A percentile compares a stretch with the other conserved stretches of the same genome.
These are phyloP conservation scores for Salix suchowensis DNA, from an alignment of 345 rosid genomes.

Conservation along the genomic window DNA sequence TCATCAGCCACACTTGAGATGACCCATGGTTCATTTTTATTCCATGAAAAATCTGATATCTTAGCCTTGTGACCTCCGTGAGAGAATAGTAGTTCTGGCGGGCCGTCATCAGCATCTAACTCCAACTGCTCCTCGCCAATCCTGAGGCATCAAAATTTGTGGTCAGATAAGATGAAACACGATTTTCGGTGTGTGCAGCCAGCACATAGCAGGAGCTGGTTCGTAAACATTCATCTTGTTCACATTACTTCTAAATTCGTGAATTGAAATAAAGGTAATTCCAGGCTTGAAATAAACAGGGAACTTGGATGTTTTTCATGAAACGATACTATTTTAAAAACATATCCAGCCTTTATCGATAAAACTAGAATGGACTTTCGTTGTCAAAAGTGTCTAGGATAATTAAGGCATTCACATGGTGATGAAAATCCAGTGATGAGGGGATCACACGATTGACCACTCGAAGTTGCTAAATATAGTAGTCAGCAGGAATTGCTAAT, in stretches of 20 bases:
- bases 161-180: background rate
- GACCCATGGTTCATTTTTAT: slow-evolving; percentile 65
- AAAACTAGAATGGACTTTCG: background rate
- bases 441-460: background rate
- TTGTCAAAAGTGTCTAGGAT: background rate
- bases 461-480: background rate
- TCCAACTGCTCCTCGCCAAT: slow-evolving; percentile 80
- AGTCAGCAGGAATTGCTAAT: background rate
- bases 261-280: no score
- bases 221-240: no score
- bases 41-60: slow-evolving; percentile 84
- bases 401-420: background rate
- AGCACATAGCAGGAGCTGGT: no score
- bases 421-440: background rate
- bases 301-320: background rate
- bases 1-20: slow-evolving; percentile 79
- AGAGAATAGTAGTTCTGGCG: slow-evolving; percentile 76
- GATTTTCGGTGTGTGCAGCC: no score
- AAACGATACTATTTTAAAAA: background rate
- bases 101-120: slow-evolving; percentile 77
- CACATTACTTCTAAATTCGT: no score
- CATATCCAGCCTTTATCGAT: background rate
- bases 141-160: slow-evolving; percentile 26
- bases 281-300: no score
- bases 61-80: slow-evolving; percentile 84